phyloP scores from a whole-genome alignment of 73 alveolate species.

The Uronychia binucleata region DNA sequence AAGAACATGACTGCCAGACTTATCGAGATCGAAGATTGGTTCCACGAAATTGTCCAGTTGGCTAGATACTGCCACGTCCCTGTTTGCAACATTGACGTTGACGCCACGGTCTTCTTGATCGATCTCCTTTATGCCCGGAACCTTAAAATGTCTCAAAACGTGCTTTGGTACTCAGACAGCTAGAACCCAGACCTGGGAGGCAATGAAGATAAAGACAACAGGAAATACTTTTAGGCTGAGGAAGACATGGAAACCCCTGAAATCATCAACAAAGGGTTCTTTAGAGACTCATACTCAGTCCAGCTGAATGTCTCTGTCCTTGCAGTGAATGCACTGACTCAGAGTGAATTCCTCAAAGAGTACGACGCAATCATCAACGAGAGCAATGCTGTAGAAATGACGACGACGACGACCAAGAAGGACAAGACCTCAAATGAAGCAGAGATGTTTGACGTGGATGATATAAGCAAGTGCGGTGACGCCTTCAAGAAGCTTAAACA shows the following conservation, averaged over 20 bases:
- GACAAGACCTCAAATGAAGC: slow-evolving; percentile 49
- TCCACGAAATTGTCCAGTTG: slow-evolving; percentile 66
- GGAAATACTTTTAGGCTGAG: slow-evolving; percentile 47
- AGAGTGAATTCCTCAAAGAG: slow-evolving; percentile 81
- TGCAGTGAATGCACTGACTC: slow-evolving; percentile 85
- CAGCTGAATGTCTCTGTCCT: slow-evolving; percentile 80
- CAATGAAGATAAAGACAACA: slow-evolving; percentile 75
- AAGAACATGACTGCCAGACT: slow-evolving; percentile 73
- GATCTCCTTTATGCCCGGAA: slow-evolving; percentile 86
- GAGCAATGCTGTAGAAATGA: background rate
- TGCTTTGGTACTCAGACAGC: slow-evolving; percentile 89
- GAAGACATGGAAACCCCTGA: slow-evolving; percentile 81
- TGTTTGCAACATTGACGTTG: slow-evolving; percentile 79
- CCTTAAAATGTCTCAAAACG: slow-evolving; percentile 51
- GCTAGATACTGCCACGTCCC: slow-evolving; percentile 84
- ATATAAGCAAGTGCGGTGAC: slow-evolving; percentile 80
- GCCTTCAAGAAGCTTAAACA: slow-evolving; percentile 79
- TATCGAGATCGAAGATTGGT: slow-evolving; percentile 62
- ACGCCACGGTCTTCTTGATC: slow-evolving; percentile 68
- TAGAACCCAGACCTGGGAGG: slow-evolving; percentile 93
- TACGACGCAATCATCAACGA: slow-evolving; percentile 74
- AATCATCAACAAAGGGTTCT: slow-evolving; percentile 75
- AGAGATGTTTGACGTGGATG: slow-evolving; percentile 75
- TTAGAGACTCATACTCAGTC: slow-evolving; percentile 76
- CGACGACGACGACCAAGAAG: background rate